A percentile compares a stretch with the other conserved stretches of the same genome.
phyloP scores from a whole-genome alignment of 2,329 filamentous ascomycete genomes.

The Exophiala spinifera region DNA sequence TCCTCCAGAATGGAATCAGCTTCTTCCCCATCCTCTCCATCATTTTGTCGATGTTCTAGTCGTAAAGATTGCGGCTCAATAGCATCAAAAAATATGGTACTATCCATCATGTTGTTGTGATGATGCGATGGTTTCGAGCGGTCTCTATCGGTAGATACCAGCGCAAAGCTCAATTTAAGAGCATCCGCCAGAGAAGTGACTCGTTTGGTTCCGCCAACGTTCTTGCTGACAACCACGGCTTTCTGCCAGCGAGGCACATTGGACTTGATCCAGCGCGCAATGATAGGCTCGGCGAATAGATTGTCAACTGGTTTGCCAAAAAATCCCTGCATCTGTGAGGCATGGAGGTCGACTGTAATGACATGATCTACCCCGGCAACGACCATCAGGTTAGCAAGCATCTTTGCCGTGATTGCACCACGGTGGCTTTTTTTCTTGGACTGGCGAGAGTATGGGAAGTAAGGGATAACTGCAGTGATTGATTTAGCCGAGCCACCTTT shows the following conservation, averaged over 20 bases:
- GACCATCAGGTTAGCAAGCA: constrained; percentile 91
- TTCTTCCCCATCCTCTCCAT: constrained; percentile 31
- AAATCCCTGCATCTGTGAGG: constrained; percentile 99
- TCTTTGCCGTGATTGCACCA: constrained; percentile 91
- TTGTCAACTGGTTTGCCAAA: constrained; percentile 98
- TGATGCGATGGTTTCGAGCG: constrained; percentile 37
- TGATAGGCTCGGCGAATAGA: constrained; percentile 89
- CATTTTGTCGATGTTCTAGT: constrained; percentile 17
- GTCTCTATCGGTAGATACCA: constrained; percentile 80
- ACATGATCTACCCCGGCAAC: constrained; percentile 96
- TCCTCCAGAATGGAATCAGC: constrained; percentile 33
- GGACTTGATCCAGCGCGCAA: constrained; percentile 90
- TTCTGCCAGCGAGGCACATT: constrained; percentile 81
- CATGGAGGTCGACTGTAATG: constrained; percentile 93
- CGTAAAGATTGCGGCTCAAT: constrained; percentile 46
- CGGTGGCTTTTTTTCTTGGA: constrained; percentile 99
- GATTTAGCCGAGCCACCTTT: constrained; percentile 85
- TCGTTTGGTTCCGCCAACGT: constrained; percentile 92
- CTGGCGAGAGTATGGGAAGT: constrained; percentile 95
- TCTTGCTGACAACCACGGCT: constrained; percentile 96
- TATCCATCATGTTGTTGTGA: constrained; percentile 66
- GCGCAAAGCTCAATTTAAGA: constrained; percentile 94
- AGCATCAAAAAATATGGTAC: constrained; percentile 70
- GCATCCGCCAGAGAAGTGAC: constrained; percentile 95
- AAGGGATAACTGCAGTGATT: constrained; percentile 31